Conservation (phyloP, 129 eudicot genomes). For the Flaveria ramosissima region DNA sequence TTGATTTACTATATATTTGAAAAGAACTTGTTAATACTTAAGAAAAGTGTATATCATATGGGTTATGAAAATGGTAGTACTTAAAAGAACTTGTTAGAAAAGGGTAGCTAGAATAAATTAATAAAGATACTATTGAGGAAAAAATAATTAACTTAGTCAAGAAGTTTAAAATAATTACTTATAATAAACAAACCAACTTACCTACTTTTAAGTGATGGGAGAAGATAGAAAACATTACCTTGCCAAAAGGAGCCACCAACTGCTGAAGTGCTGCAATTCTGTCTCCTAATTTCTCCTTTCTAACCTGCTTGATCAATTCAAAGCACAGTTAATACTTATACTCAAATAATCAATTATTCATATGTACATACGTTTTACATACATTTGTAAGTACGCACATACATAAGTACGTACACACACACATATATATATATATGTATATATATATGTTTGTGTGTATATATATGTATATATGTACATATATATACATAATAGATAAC, state of each 20-base stretch:
- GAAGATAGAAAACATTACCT: conserved; percentile 51
- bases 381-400: background rate
- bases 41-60: too few relatives aligned
- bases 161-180: conserved; percentile 10
- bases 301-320: conserved; percentile 49
- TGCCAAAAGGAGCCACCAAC: conserved; percentile 91
- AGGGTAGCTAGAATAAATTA: background rate
- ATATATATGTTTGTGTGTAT: background rate
- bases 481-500: too few relatives aligned
- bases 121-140: too few relatives aligned
- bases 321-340: background rate
- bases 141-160: conserved; percentile 12
- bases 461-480: background rate
- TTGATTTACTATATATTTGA: background rate
- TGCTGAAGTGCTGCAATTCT: conserved; percentile 93
- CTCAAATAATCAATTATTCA: background rate
- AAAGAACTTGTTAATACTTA: background rate
- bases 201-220: conserved; percentile 31
- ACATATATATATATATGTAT: background rate
- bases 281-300: conserved; percentile 87
- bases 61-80: background rate
- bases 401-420: background rate
- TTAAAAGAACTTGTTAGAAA: background rate
- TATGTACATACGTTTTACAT: background rate
- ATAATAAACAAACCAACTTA: conserved; percentile 2